Conservation (phyloP, 2,329 filamentous ascomycete genomes). For the Fonsecaea monophora region DNA sequence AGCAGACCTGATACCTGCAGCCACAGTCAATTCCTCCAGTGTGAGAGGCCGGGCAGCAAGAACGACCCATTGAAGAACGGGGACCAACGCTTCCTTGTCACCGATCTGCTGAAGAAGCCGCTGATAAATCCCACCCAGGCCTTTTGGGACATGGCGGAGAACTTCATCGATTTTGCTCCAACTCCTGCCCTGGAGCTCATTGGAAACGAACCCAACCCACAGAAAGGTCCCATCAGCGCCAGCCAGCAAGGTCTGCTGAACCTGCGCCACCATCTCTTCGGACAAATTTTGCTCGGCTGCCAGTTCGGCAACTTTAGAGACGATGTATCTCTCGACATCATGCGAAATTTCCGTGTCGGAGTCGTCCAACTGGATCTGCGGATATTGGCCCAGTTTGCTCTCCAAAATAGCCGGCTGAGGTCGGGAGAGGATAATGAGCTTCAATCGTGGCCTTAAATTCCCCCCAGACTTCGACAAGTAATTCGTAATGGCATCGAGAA, state of each 20-base stretch:
- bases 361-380: background rate
- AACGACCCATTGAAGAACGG: background rate
- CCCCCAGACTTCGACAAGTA: background rate
- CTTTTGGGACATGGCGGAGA: background rate
- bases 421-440: background rate
- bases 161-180: background rate
- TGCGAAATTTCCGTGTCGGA: background rate
- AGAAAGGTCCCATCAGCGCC: background rate
- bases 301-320: background rate
- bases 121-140: background rate
- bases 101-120: background rate
- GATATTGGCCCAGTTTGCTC: background rate
- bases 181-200: background rate
- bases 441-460: background rate
- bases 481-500: background rate
- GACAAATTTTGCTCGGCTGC: background rate
- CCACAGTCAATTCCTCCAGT: background rate
- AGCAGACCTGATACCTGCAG: background rate
- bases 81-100: background rate
- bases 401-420: background rate
- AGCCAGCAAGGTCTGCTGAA: background rate
- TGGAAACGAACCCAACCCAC: background rate
- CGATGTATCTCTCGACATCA: background rate
- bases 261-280: background rate
- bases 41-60: background rate